Base-by-base conservation (phyloP, 2,329 filamentous ascomycete species). In the Ophiocordyceps polyrhachis-furcata region DNA sequence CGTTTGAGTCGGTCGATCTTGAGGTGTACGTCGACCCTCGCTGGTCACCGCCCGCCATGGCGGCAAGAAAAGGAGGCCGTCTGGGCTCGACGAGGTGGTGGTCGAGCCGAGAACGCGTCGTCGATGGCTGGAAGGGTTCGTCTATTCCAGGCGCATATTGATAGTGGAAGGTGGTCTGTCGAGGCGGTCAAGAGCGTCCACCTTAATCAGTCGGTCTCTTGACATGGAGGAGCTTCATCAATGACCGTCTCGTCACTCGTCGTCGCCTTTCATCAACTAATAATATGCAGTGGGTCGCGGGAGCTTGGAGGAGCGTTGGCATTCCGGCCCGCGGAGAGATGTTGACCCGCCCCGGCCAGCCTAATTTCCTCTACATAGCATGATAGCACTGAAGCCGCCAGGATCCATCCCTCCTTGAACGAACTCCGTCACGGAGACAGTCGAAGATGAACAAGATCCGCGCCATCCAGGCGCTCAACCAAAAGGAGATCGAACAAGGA, bases 391-490 rank as follows among this genome's bases (percentile, higher is more conserved):
- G 35, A 19, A 11, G 35, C 35, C 17, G 19, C 11, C 35, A 9
- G 35, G 17, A 8, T 38, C 7, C 35, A n/a, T n/a, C 15, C 4
- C 35, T 20, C 2, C 17, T 46, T 45, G 44, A 5, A n/a, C n/a
- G n/a, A n/a, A n/a, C n/a, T n/a, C n/a, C n/a, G n/a, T n/a, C n/a
- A n/a, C n/a, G n/a, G 5, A 38, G 35, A 38, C 35, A 20, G 38
- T 13, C 25, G 20, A 43, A 13, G 25, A 98, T 98, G 91, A 95
- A 98, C 61, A 81, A 85, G 53, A 91, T 98, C 53, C 83, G 87
- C 54, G 81, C 87, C 47, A 91, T 95, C 49, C 84, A 93, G 61
- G 79, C 81, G 60, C 81, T 98, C 48, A 98, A 98, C 62, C 86
- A 91, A 67, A 81, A 80, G 53, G 91, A 98, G 64, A 83, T 98